Base-by-base conservation (phyloP, 306 rosid genomes). In the Hippophae gyantsensis region DNA sequence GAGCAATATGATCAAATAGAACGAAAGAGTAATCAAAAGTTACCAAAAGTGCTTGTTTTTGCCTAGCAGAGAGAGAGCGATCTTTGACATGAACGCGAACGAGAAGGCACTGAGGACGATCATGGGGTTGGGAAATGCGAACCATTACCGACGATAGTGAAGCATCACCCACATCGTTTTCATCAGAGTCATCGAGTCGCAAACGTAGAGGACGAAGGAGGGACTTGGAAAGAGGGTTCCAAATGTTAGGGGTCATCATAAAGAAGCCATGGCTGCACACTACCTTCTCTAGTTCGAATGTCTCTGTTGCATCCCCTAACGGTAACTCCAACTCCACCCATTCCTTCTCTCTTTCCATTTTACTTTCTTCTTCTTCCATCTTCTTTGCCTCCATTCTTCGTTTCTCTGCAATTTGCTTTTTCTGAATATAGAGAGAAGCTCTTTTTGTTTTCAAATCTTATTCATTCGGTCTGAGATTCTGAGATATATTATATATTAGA, bases 201-300 rank as follows among this genome's bases (percentile, higher is more conserved):
- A 73, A 76, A n/a, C 54, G 72, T 8, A 76, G 70, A 7, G 81
- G 79, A 56, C 77, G 81, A 6, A 66, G 60, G 57, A 80, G 73
- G 67, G 82, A 61, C 43, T 74, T 74, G 76, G 82, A 68, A 62
- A 71, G 61, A 3, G 80, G 82, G 61, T 81, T 71, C 82, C 86
- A 77, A 5, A 27, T 54, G 48, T 74, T 81, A 6, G 86, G 82
- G n/a, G 82, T 73, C 86, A 77, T 81, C 86, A 74, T 77, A 80
- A 77, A 74, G 12, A 81, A 52, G 6, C 86, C 86, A 52, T 77
- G 78, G 65, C 82, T 74, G 65, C 86, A 81, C 4, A 77, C 82
- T 7, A 73, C 82, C 58, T 60, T 59, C 57, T 61, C 80, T 66
- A 81, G 57, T 26, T 41, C 58, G 53, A 81, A 77, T 6, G 67